phyloP scores from a whole-genome alignment of 2,329 filamentous ascomycete species.

The Zasmidium angulare region DNA sequence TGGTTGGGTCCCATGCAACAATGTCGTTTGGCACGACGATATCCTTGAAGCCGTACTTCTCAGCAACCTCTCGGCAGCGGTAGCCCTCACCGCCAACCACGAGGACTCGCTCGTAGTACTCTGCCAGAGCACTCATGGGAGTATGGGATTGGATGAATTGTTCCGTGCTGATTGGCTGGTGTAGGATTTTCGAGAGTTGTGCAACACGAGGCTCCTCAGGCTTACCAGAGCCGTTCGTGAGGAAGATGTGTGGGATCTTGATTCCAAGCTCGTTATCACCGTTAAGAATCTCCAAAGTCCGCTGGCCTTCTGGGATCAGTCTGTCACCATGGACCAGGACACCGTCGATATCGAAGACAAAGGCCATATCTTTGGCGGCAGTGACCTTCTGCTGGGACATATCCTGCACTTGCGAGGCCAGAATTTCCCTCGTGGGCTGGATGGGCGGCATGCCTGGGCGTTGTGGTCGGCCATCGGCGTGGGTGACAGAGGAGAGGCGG shows the following conservation, averaged over 20 bases:
- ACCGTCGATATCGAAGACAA: constrained; percentile 77
- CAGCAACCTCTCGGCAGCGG: constrained; percentile 70
- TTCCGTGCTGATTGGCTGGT: constrained; percentile 64
- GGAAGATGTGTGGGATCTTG: constrained; percentile 73
- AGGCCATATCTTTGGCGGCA: constrained; percentile 76
- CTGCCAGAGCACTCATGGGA: constrained; percentile 71
- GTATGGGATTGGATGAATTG: constrained; percentile 79
- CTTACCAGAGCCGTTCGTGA: constrained; percentile 75
- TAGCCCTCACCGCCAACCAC: constrained; percentile 75
- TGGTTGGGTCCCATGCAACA: constrained; percentile 66
- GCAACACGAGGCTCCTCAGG: constrained; percentile 64
- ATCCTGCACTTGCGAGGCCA: constrained; percentile 70
- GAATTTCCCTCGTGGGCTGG: constrained; percentile 64
- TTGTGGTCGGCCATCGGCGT: constrained; percentile 45
- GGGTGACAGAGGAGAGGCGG: constrained; percentile 63
- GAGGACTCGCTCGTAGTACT: constrained; percentile 75
- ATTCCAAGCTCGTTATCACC: constrained; percentile 76
- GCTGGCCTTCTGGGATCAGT: constrained; percentile 66
- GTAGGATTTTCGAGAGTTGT: constrained; percentile 66
- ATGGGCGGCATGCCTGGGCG: constrained; percentile 60
- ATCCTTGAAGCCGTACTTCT: constrained; percentile 72
- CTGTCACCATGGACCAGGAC: constrained; percentile 72
- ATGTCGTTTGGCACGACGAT: constrained; percentile 74
- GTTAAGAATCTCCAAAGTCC: constrained; percentile 69
- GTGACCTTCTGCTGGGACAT: constrained; percentile 64